Percentiles rank a stretch among this genome's conserved stretches.
phyloP scores from a whole-genome alignment of 2,329 filamentous ascomycete genomes.

The Coleophoma crateriformis region DNA sequence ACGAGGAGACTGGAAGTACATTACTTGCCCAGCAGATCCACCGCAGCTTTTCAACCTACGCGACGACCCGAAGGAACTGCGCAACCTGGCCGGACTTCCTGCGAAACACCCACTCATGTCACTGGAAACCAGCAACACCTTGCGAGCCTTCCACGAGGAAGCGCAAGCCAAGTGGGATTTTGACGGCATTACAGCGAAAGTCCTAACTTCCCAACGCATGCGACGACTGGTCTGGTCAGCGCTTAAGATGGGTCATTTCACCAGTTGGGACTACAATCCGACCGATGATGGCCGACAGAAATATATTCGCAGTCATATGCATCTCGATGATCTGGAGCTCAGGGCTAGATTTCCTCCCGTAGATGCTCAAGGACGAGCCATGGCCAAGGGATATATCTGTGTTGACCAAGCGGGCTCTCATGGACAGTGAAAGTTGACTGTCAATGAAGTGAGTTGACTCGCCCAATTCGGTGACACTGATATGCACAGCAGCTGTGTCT shows the following conservation, averaged over 20 bases:
- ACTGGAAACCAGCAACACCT: conserved; percentile 24
- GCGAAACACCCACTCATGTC: conserved; percentile 26
- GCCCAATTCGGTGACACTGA: too few species aligned
- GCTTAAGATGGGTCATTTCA: conserved; percentile 68
- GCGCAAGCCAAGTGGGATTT: conserved; percentile 77
- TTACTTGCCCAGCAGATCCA: conserved; percentile 77
- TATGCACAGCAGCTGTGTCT: too few species aligned
- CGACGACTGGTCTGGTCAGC: conserved; percentile 76
- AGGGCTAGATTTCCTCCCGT: conserved; percentile 67
- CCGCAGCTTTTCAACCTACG: conserved; percentile 79
- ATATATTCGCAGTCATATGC: conserved; percentile 81
- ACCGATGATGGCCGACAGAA: conserved; percentile 63
- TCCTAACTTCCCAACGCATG: conserved; percentile 72
- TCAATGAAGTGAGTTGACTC: too few species aligned
- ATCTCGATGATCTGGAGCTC: conserved; percentile 75
- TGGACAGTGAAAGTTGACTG: conserved; percentile 10
- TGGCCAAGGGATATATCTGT: conserved; percentile 9
- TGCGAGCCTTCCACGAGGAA: conserved; percentile 68
- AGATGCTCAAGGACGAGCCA: conserved; percentile 32
- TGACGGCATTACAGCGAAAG: conserved; percentile 66
- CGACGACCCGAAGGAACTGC: conserved; percentile 44
- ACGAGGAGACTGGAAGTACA: conserved; percentile 84
- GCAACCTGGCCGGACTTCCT: conserved; percentile 33
- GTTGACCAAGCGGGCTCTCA: conserved; percentile 14
- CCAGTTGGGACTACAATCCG: conserved; percentile 83